Evolutionary conservation across 164 flowering plant genomes (phyloP).

Genomic region (Magnolia officinalis): DNA sequence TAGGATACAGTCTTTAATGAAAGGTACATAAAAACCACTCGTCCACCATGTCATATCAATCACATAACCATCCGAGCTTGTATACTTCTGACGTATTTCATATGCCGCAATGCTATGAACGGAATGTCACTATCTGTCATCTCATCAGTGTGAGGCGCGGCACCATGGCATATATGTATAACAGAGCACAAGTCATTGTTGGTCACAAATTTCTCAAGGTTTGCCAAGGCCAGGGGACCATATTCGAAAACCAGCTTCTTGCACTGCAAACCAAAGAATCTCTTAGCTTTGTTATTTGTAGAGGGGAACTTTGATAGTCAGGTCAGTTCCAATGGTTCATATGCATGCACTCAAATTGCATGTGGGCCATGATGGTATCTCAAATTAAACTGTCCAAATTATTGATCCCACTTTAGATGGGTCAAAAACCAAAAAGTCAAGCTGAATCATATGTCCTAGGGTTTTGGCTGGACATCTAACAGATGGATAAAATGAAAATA

Average conservation of each 20-base stretch:
- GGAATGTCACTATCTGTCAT: background rate
- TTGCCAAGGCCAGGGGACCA: slow-evolving; percentile 20
- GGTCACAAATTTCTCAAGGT: slow-evolving; percentile 13
- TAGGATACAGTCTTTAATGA: background rate
- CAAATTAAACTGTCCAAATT: background rate
- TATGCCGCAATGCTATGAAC: background rate
- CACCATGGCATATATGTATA: slow-evolving; percentile 14
- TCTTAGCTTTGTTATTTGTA: background rate
- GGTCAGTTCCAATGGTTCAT: background rate
- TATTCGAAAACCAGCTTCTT: slow-evolving; percentile 22
- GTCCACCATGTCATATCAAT: background rate
- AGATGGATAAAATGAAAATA: too few relatives aligned
- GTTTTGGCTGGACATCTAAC: too few relatives aligned
- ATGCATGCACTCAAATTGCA: background rate
- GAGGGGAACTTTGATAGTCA: background rate
- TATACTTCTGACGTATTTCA: background rate
- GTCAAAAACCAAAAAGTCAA: background rate
- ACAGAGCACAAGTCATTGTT: slow-evolving; percentile 19
- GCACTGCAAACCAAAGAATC: slow-evolving; percentile 16
- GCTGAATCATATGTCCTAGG: background rate
- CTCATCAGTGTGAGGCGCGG: background rate
- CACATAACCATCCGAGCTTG: slow-evolving; percentile 1
- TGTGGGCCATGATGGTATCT: background rate
- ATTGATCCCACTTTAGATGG: background rate
- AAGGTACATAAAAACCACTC: background rate